These are phyloP conservation scores for Lipomyces kockii DNA, from an alignment of 805 yeast species.

Conservation along the genomic window DNA sequence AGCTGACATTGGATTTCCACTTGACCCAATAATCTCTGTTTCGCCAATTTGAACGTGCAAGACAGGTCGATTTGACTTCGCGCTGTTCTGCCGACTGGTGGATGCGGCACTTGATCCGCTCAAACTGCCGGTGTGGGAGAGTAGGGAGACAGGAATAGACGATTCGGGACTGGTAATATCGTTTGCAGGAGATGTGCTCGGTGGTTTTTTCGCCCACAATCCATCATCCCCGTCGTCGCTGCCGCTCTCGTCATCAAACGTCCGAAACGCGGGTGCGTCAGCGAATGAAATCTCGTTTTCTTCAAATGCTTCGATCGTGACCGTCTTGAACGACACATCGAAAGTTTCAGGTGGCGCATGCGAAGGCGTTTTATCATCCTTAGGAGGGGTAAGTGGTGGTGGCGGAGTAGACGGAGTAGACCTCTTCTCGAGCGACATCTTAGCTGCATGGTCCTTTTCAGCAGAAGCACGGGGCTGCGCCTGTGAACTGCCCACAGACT, in stretches of 20 bases:
- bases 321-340: conserved; percentile 24
- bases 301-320: conserved; percentile 59
- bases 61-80: conserved; percentile 30
- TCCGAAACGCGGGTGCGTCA: conserved; percentile 62
- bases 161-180: conserved; percentile 4
- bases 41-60: conserved; percentile 32
- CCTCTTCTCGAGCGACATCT: background rate
- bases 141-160: conserved; percentile 15
- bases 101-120: conserved; percentile 17
- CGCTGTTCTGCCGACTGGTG: conserved; percentile 19
- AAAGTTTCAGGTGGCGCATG: background rate
- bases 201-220: conserved; percentile 60
- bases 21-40: conserved; percentile 4
- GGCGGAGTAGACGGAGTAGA: background rate
- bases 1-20: conserved; percentile 22
- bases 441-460: conserved; percentile 4
- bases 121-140: conserved; percentile 9
- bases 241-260: conserved; percentile 32
- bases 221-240: conserved; percentile 53
- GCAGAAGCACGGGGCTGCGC: conserved; percentile 10
- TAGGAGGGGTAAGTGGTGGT: background rate
- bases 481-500: conserved; percentile 17
- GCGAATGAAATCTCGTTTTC: conserved; percentile 77
- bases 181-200: conserved; percentile 11
- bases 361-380: background rate